Conservation (phyloP, 768 basidiomycete genomes). For the Tylopilus subfusipes region DNA sequence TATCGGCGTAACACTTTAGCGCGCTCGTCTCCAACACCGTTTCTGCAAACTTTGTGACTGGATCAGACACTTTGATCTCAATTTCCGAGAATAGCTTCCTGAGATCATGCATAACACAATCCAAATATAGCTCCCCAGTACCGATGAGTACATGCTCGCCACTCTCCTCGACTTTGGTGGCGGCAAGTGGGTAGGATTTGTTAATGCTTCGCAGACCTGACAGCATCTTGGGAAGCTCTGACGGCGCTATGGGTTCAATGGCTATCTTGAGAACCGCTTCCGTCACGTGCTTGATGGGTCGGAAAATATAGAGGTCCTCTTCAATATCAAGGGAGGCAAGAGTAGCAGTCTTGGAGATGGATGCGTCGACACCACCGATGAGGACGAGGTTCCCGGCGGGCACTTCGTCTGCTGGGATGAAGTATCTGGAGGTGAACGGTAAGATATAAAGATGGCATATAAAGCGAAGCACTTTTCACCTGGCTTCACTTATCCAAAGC, state of each 20-base stretch:
- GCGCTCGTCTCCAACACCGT: slow-evolving; percentile 98
- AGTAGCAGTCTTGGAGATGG: slow-evolving; percentile 94
- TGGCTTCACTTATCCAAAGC: slow-evolving; percentile 86
- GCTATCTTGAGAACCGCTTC: slow-evolving; percentile 97
- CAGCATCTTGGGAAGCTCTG: slow-evolving; percentile 98
- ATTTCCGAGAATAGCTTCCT: slow-evolving; percentile 92
- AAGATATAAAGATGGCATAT: background rate
- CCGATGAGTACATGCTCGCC: slow-evolving; percentile 97
- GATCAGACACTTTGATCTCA: slow-evolving; percentile 99
- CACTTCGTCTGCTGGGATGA: slow-evolving; percentile 83
- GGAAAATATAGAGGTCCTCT: slow-evolving; percentile 93
- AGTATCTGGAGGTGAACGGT: slow-evolving; percentile 57
- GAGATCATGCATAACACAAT: slow-evolving; percentile 95
- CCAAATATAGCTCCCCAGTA: slow-evolving; percentile 95
- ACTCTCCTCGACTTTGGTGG: slow-evolving; percentile 96
- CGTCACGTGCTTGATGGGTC: slow-evolving; percentile 94
- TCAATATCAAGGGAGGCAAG: slow-evolving; percentile 67
- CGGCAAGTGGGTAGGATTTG: slow-evolving; percentile 92
- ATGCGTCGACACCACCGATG: slow-evolving; percentile 89
- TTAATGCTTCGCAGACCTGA: slow-evolving; percentile 95
- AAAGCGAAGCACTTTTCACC: slow-evolving; percentile 44
- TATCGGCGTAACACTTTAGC: slow-evolving; percentile 97
- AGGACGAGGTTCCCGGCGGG: slow-evolving; percentile 92
- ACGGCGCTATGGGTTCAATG: slow-evolving; percentile 96
- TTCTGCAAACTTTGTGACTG: slow-evolving; percentile 97